A percentile compares a stretch with the other conserved stretches of the same genome.
phyloP scores from a whole-genome alignment of 148 eudicot genomes.

The Silene latifolia region DNA sequence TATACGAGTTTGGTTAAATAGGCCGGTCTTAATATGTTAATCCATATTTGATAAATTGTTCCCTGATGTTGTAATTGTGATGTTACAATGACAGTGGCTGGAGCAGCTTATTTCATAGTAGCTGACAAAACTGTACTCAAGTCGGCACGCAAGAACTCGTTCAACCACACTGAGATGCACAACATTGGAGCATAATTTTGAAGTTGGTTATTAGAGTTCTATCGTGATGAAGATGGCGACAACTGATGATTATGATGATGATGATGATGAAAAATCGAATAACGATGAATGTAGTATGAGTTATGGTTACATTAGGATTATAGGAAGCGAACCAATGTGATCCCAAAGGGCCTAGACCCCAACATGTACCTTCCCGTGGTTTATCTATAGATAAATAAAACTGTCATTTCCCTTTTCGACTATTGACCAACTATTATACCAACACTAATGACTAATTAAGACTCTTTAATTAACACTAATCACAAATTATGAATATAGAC shows the following conservation, averaged over 20 bases:
- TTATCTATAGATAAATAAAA: not conserved
- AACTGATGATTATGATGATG: constrained; percentile 20
- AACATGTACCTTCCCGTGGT: not conserved
- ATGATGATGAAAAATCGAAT: constrained; percentile 10
- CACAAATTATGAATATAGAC: too few species aligned
- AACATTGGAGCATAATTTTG: constrained; percentile 22
- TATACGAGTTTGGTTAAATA: too few species aligned
- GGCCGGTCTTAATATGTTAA: not conserved
- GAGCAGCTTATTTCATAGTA: constrained; percentile 86
- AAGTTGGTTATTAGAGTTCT: not conserved
- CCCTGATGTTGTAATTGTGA: not conserved
- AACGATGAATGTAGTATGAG: constrained; percentile 16
- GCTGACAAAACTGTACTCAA: constrained; percentile 89
- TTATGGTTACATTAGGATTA: not conserved
- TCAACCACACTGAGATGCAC: constrained; percentile 30
- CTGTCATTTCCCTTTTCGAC: not conserved
- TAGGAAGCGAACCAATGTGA: not conserved
- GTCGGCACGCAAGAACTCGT: constrained; percentile 69
- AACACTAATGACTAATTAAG: too few species aligned
- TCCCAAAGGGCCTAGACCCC: not conserved
- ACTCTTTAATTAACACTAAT: too few species aligned
- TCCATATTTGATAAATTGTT: not conserved
- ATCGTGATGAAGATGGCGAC: not conserved
- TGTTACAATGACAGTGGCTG: constrained; percentile 36
- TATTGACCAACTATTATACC: too few species aligned